Evolutionary conservation across 495 filamentous ascomycete genomes (phyloP), one percentile per base, ranked within the genome.

Genomic region (Hypoxylon trugodes): DNA sequence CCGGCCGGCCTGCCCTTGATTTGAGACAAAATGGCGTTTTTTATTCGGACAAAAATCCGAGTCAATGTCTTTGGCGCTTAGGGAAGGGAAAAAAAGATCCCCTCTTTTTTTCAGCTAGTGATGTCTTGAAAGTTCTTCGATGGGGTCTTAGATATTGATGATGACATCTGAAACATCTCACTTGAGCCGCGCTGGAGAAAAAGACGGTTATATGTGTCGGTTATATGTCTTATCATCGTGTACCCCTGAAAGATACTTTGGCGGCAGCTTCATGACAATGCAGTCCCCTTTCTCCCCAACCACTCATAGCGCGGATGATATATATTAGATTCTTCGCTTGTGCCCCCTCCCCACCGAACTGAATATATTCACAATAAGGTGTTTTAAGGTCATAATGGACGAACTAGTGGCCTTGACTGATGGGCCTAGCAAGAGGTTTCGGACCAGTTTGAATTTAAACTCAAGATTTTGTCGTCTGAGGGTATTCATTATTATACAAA

Each of bases 141-240:
- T 19, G 33, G n/a, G 52, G 51, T 58, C 57, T 66, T 30, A 61
- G 58, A 61, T 60, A 48, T 59, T 52, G 42, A 56, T 61, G 45
- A 66, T 66, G 64, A 61, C 57, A 66, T 54, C 57, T 66, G 57
- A 61, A 61, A 66, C 64, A 66, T 61, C 46, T 66, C 58, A 66
- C 64, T 66, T 66, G 64, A 66, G 64, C 64, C 64, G 64, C 64
- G 57, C 52, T 61, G 64, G 64, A 61, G 64, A 61, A 66, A n/a
- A 61, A 58, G 46, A 61, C 64, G 64, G 64, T 57, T 66, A 66
- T 66, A 58, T 66, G 64, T 61, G 52, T 58, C 64, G 64, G 64
- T 66, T 66, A 66, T 66, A 57, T 66, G 64, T 60, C 64, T 66
- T 53, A 28, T 65, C 42, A 21, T 37, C 57, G 15, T n/a, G n/a